Evolutionary conservation across 352 stramenopile species (phyloP), one percentile per base, ranked within the genome.

Genomic region (Pythium catenulatum): DNA sequence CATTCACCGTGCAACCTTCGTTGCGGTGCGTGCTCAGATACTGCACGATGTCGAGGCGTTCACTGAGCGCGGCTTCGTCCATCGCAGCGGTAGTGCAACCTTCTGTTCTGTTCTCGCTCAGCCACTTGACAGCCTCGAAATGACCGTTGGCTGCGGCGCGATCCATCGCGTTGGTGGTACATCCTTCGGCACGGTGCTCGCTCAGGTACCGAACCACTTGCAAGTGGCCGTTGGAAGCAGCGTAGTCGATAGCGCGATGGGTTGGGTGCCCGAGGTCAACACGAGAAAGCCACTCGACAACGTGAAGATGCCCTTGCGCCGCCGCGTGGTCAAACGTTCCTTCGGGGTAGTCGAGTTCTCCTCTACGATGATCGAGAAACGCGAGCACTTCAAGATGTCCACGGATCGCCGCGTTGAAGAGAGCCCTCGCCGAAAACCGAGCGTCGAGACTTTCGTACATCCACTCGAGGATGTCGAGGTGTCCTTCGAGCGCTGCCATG

Each of bases 241-340:
- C 82, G 27, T 30, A 19, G 56, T 87, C 82, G 74, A 87, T 87
- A 9, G 82, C 82, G 32, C n/a, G n/a, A n/a, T n/a, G n/a, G n/a
- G n/a, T n/a, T n/a, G n/a, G n/a, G n/a, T n/a, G n/a, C n/a, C n/a
- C n/a, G n/a, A n/a, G n/a, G n/a, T n/a, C n/a, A n/a, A n/a, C n/a
- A n/a, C n/a, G n/a, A n/a, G n/a, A n/a, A n/a, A n/a, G n/a, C n/a
- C n/a, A n/a, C n/a, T n/a, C n/a, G n/a, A n/a, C n/a, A n/a, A n/a
- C n/a, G n/a, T n/a, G n/a, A n/a, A n/a, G n/a, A n/a, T n/a, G n/a
- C n/a, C n/a, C n/a, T n/a, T n/a, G n/a, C n/a, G n/a, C n/a, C n/a
- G n/a, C n/a, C n/a, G n/a, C n/a, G n/a, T n/a, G n/a, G n/a, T n/a
- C n/a, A n/a, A n/a, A n/a, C n/a, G n/a, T n/a, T n/a, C n/a, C n/a